Percentiles rank a stretch among this genome's conserved stretches.
Evolutionary conservation across 208 protist species (phyloP).

Genomic region (Perkinsela sp.): DNA sequence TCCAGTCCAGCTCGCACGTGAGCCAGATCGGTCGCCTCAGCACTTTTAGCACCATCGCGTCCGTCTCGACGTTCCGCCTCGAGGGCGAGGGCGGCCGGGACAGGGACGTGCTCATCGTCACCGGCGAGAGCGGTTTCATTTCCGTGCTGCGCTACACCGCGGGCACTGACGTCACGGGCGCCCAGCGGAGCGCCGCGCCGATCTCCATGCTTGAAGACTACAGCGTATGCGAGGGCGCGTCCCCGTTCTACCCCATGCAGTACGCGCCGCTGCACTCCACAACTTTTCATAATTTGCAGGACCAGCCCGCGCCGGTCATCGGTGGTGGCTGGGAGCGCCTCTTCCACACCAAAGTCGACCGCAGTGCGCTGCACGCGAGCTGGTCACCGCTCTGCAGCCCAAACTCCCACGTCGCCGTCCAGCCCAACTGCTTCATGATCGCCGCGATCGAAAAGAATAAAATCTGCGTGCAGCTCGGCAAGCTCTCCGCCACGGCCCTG

Average conservation of each 20-base stretch:
- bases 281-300: background rate
- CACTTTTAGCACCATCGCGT: background rate
- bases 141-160: background rate
- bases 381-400: background rate
- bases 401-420: background rate
- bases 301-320: background rate
- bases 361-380: background rate
- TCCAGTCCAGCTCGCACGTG: too few species aligned
- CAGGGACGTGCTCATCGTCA: background rate
- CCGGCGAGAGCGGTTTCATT: background rate
- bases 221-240: background rate
- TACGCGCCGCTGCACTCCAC: background rate
- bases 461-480: background rate
- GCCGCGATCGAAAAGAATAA: background rate
- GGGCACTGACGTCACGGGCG: background rate
- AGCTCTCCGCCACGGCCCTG: background rate
- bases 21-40: background rate
- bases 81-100: background rate
- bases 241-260: background rate
- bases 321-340: background rate
- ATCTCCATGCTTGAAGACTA: background rate
- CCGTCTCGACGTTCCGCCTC: background rate
- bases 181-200: background rate
- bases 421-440: background rate
- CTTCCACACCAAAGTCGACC: background rate